phyloP scores from a whole-genome alignment of 495 filamentous ascomycete genomes.

The Cryomyces minteri region DNA sequence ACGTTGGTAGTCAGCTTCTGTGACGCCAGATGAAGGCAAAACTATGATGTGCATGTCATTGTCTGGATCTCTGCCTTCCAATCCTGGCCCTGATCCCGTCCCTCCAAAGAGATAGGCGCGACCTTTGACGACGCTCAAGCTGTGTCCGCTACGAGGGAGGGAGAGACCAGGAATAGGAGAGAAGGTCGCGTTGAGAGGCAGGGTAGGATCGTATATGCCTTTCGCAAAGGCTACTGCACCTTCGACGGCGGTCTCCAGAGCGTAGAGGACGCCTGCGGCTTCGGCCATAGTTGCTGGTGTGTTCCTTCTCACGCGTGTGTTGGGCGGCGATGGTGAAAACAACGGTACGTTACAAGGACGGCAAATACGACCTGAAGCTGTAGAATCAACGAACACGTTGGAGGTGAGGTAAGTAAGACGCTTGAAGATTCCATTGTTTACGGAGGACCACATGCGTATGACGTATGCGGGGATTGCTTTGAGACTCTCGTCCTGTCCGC shows the following conservation, averaged over 20 bases:
- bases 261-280: conserved; percentile 17
- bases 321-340: background rate
- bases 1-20: conserved; percentile 34
- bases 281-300: conserved; percentile 13
- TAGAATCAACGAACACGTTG: too few species aligned
- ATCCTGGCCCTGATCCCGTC: conserved; percentile 14
- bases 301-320: background rate
- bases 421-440: too few species aligned
- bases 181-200: conserved; percentile 37
- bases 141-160: conserved; percentile 52
- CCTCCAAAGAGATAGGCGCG: conserved; percentile 55
- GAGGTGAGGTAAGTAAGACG: too few species aligned
- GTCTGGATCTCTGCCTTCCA: conserved; percentile 31
- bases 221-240: conserved; percentile 19
- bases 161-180: conserved; percentile 30
- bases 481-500: too few species aligned
- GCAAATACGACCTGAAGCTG: too few species aligned
- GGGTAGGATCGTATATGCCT: conserved; percentile 22
- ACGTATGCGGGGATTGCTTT: too few species aligned
- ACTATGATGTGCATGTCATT: conserved; percentile 52
- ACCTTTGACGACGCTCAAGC: conserved; percentile 44
- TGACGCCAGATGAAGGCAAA: conserved; percentile 30
- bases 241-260: conserved; percentile 16
- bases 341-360: too few species aligned
- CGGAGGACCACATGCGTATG: too few species aligned